Percentiles rank a stretch among this genome's conserved stretches.
Conservation (phyloP, 495 filamentous ascomycete species). For the Geopyxis carbonaria region DNA sequence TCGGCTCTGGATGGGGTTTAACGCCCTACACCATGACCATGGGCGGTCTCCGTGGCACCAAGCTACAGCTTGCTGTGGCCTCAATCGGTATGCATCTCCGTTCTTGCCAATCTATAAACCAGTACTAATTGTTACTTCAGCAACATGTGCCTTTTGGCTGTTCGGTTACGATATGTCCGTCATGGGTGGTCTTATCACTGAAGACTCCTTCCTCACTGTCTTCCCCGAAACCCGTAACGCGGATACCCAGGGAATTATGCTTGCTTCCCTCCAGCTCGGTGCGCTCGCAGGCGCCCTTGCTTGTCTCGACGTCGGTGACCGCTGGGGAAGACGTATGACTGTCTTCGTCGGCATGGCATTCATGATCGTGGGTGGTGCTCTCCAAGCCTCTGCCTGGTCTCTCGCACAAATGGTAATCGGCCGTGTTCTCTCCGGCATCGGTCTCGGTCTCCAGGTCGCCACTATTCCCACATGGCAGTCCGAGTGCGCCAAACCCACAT, state of each 20-base stretch:
- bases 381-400: slow-evolving; percentile 44
- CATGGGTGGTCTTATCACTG: slow-evolving; percentile 11
- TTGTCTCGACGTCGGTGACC: slow-evolving; percentile 54
- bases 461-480: slow-evolving; percentile 66
- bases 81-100: slow-evolving; percentile 2
- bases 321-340: slow-evolving; percentile 49
- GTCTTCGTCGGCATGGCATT: slow-evolving; percentile 55
- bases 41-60: slow-evolving; percentile 1
- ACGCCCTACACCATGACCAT: slow-evolving; percentile 8
- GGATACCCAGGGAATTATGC: slow-evolving; percentile 33
- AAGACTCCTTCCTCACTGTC: slow-evolving; percentile 7
- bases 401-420: slow-evolving; percentile 49
- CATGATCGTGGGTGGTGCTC: slow-evolving; percentile 49
- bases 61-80: slow-evolving; percentile 5
- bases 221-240: slow-evolving; percentile 11
- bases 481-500: slow-evolving; percentile 57
- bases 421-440: slow-evolving; percentile 49
- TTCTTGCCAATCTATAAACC: background rate
- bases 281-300: slow-evolving; percentile 56
- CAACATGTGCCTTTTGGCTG: slow-evolving; percentile 3
- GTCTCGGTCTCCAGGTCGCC: slow-evolving; percentile 49
- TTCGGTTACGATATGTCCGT: slow-evolving; percentile 13
- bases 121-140: too few relatives aligned
- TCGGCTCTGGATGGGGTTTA: too few relatives aligned
- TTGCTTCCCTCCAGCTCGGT: slow-evolving; percentile 55